Evolutionary conservation across 805 yeast species (phyloP).

Genomic region (Yamadazyma tumulicola): DNA sequence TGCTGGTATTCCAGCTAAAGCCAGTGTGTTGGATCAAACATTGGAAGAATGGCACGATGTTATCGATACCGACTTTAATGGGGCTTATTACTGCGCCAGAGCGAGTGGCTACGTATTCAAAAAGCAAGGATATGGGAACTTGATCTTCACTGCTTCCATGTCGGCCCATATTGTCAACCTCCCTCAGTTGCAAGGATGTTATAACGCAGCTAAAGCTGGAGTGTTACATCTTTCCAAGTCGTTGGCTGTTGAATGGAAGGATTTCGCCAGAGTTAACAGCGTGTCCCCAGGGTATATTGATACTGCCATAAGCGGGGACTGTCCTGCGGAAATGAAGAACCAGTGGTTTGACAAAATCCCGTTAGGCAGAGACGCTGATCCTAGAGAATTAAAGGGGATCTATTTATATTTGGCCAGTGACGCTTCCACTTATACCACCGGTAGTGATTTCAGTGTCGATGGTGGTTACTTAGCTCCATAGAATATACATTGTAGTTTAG

Average conservation of each 20-base stretch:
- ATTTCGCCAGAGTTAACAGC: conserved; percentile 74
- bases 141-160: conserved; percentile 85
- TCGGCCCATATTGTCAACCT: conserved; percentile 81
- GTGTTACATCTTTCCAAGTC: conserved; percentile 71
- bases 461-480: conserved; percentile 61
- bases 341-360: conserved; percentile 50
- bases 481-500: too few species aligned
- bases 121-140: conserved; percentile 69
- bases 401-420: conserved; percentile 75
- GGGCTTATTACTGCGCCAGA: conserved; percentile 78
- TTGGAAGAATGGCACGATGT: conserved; percentile 66
- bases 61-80: conserved; percentile 71
- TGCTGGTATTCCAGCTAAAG: conserved; percentile 45
- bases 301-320: conserved; percentile 55
- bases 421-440: conserved; percentile 77
- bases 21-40: conserved; percentile 41
- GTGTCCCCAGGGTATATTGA: conserved; percentile 84
- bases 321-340: conserved; percentile 30
- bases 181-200: conserved; percentile 83
- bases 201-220: conserved; percentile 85
- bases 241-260: conserved; percentile 83
- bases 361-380: conserved; percentile 68
- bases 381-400: conserved; percentile 78
- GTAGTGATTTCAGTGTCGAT: conserved; percentile 73
- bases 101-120: conserved; percentile 68